These are phyloP conservation scores for Aulographum hederae DNA, from an alignment of 2,329 filamentous ascomycete species.

Conservation along the genomic window DNA sequence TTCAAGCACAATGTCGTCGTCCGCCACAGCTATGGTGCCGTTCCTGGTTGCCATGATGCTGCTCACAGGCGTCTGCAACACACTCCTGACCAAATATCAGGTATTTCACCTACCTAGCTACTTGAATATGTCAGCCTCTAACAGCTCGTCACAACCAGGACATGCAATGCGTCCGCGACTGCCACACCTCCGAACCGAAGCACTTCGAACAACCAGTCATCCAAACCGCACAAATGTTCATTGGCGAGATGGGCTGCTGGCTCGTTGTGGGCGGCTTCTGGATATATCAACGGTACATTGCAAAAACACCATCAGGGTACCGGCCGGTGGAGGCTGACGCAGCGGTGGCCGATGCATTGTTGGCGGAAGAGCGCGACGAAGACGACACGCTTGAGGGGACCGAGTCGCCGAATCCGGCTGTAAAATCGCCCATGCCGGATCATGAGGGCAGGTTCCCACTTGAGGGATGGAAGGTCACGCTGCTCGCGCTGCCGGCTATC, in stretches of 20 bases:
- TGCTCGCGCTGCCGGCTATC: constrained; percentile 72
- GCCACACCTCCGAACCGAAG: constrained; percentile 48
- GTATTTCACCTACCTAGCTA: constrained; percentile 26
- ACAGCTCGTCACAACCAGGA: constrained; percentile 37
- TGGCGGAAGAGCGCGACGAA: constrained; percentile 26
- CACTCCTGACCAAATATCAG: constrained; percentile 90
- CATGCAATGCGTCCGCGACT: constrained; percentile 91
- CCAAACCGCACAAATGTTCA: constrained; percentile 94
- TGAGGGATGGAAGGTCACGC: constrained; percentile 48
- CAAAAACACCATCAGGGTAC: background rate
- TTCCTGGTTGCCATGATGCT: constrained; percentile 93
- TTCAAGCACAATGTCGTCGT: too few relatives aligned
- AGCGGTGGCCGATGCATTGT: constrained; percentile 9
- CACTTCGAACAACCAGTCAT: constrained; percentile 90
- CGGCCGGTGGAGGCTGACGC: constrained; percentile 29
- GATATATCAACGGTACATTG: constrained; percentile 31
- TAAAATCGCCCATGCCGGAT: constrained; percentile 34
- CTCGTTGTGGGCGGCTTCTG: constrained; percentile 59
- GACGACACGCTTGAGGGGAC: constrained; percentile 21
- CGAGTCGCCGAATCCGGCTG: constrained; percentile 23
- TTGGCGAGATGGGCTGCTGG: constrained; percentile 94
- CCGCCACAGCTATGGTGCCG: constrained; percentile 53
- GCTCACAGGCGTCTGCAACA: constrained; percentile 90
- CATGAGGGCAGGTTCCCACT: constrained; percentile 42
- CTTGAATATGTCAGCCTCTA: constrained; percentile 6